phyloP scores from a whole-genome alignment of 345 rosid genomes.

The Linum trigynum region DNA sequence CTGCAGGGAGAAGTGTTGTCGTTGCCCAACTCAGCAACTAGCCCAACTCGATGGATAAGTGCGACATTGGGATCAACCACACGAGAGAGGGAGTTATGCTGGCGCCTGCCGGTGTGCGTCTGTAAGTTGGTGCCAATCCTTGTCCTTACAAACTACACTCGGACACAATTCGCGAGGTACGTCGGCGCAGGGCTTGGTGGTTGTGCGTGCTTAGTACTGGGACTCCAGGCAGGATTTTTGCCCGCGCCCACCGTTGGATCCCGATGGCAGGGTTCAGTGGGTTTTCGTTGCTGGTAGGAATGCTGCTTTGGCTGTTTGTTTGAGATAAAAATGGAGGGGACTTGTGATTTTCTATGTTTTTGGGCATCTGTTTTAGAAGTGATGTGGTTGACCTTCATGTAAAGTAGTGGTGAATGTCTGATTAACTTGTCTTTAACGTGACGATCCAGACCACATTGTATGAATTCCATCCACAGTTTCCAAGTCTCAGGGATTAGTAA shows the following conservation, averaged over 20 bases:
- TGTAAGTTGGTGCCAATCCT: slow-evolving; percentile 48
- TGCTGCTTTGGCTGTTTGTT: slow-evolving; percentile 2
- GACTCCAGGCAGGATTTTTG: slow-evolving; percentile 39
- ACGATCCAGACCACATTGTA: too few species aligned
- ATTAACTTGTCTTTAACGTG: too few species aligned
- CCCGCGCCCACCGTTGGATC: slow-evolving; percentile 19
- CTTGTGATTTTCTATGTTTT: too few species aligned
- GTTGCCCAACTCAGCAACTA: slow-evolving; percentile 29
- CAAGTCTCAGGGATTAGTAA: too few species aligned
- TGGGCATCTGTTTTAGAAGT: too few species aligned
- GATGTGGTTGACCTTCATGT: too few species aligned
- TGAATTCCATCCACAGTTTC: too few species aligned
- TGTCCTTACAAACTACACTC: slow-evolving; percentile 63
- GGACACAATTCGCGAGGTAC: slow-evolving; percentile 32
- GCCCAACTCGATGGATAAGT: slow-evolving; percentile 37
- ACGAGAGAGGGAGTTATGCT: slow-evolving; percentile 45
- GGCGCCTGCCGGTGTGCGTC: slow-evolving; percentile 45
- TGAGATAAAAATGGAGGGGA: background rate
- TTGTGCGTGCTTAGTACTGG: slow-evolving; percentile 32
- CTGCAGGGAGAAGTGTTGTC: too few species aligned
- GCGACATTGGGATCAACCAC: slow-evolving; percentile 42
- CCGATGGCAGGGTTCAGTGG: slow-evolving; percentile 9
- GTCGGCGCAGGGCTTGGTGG: slow-evolving; percentile 49
- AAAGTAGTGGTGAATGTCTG: too few species aligned
- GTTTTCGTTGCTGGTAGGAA: slow-evolving; percentile 12